Evolutionary conservation across 805 yeast genomes (phyloP).

Genomic region (Zygoascus tannicola): DNA sequence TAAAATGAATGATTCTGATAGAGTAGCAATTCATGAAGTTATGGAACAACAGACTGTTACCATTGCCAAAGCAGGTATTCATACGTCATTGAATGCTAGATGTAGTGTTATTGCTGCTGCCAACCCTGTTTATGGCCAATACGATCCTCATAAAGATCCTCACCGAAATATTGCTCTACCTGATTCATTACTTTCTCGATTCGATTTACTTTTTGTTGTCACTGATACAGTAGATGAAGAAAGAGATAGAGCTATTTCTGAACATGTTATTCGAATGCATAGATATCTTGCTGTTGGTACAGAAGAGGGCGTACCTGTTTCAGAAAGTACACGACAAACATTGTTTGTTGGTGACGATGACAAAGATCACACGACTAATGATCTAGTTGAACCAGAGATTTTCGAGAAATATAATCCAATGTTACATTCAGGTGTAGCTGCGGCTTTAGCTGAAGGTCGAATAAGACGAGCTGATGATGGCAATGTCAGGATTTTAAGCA

Average conservation of each 20-base stretch:
- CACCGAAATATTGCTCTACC: conserved; percentile 95
- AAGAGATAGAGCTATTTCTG: conserved; percentile 79
- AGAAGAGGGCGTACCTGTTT: conserved; percentile 85
- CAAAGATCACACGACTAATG: conserved; percentile 30
- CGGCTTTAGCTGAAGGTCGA: conserved; percentile 14
- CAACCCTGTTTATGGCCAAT: conserved; percentile 93
- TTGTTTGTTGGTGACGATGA: conserved; percentile 73
- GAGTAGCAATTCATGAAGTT: conserved; percentile 98
- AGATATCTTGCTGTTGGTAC: conserved; percentile 80
- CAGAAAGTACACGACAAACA: conserved; percentile 62
- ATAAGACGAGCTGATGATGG: not conserved
- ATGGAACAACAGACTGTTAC: conserved; percentile 99
- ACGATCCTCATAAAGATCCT: conserved; percentile 91
- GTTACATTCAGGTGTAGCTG: conserved; percentile 68
- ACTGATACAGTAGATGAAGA: conserved; percentile 88
- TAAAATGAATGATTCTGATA: conserved; percentile 92
- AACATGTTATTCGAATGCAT: conserved; percentile 92
- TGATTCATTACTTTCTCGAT: conserved; percentile 92
- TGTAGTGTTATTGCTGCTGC: conserved; percentile 98
- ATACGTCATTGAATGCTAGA: conserved; percentile 90
- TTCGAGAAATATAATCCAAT: conserved; percentile 77
- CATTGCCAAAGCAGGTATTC: conserved; percentile 96
- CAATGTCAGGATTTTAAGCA: conserved; percentile 47
- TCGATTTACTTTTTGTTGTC: conserved; percentile 88
- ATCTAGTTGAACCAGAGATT: conserved; percentile 45